These are phyloP conservation scores for Sclerotiophoma versabilis DNA, from an alignment of 2,329 filamentous ascomycete genomes.

Conservation along the genomic window DNA sequence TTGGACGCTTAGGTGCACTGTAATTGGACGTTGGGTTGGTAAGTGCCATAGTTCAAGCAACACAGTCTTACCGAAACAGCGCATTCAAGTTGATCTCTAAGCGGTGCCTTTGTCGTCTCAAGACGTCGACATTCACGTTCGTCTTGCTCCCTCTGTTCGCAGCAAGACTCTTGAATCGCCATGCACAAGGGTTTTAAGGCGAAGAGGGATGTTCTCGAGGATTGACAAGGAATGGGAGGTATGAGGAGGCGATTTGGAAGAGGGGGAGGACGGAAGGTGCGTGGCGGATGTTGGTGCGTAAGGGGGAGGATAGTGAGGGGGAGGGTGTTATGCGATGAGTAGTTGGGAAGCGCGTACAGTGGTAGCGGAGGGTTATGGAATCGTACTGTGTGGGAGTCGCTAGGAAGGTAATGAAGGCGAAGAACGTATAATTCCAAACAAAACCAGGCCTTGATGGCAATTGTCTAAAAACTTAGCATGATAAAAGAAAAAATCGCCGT, in stretches of 20 bases:
- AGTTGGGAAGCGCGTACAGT: neutral
- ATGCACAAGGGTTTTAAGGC: no score
- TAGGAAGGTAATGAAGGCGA: neutral
- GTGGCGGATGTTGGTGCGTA: neutral
- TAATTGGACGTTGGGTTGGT: neutral
- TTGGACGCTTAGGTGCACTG: conserved; percentile 64
- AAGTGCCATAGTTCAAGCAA: neutral
- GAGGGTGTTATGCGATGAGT: neutral
- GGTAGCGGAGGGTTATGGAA: conserved; percentile 1
- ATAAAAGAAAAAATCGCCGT: neutral
- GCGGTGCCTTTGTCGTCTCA: neutral
- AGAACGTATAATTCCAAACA: neutral
- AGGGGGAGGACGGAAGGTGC: neutral
- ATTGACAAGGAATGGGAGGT: neutral
- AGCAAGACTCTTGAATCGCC: no score
- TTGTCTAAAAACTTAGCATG: neutral
- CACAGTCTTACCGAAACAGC: no score
- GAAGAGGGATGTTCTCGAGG: neutral
- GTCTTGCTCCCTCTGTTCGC: neutral
- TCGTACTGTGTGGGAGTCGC: neutral
- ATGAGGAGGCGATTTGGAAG: neutral
- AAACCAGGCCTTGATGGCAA: neutral
- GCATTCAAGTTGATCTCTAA: no score
- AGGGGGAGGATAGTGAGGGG: neutral
- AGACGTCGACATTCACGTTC: neutral